These are phyloP conservation scores for Calocybe cyanea DNA, from an alignment of 768 basidiomycete genomes.

Conservation along the genomic window DNA sequence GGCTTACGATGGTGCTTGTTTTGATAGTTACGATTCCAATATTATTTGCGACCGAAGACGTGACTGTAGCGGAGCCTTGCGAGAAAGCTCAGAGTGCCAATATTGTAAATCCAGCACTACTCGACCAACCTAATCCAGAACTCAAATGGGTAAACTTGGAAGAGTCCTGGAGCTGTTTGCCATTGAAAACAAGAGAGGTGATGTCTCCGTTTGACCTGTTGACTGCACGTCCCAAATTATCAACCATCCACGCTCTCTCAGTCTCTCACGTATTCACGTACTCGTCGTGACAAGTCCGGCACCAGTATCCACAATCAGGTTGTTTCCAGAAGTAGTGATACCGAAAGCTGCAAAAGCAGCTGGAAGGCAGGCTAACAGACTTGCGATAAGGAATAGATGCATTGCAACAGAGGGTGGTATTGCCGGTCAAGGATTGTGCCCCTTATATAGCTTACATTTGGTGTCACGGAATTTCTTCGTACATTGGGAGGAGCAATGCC, in stretches of 20 bases:
- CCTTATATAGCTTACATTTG: conserved; percentile 1
- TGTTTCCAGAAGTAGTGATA: conserved; percentile 36
- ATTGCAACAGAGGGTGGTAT: conserved; percentile 11
- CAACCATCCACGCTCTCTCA: not conserved
- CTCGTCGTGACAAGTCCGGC: conserved; percentile 41
- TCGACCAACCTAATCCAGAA: conserved; percentile 36
- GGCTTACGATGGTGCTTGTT: conserved; percentile 39
- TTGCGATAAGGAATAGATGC: conserved; percentile 19
- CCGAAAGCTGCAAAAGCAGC: conserved; percentile 42
- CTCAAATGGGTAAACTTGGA: conserved; percentile 43
- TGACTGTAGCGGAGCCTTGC: conserved; percentile 39
- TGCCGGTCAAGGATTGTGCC: not conserved
- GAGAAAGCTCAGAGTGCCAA: not conserved
- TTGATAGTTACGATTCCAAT: conserved; percentile 38
- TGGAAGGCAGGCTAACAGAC: conserved; percentile 24
- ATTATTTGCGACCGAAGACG: conserved; percentile 35
- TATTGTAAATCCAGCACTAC: not conserved
- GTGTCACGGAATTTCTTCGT: conserved; percentile 12
- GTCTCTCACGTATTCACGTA: conserved; percentile 15
- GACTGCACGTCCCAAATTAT: conserved; percentile 21
- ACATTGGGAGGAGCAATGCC: not conserved
- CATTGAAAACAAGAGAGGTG: conserved; percentile 41
- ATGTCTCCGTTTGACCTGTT: conserved; percentile 42
- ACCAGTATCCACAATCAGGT: conserved; percentile 40
- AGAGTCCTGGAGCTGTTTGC: conserved; percentile 42